These are phyloP conservation scores for Protomyces gravidus DNA, from an alignment of 1,139 yeast genomes.

Conservation along the genomic window DNA sequence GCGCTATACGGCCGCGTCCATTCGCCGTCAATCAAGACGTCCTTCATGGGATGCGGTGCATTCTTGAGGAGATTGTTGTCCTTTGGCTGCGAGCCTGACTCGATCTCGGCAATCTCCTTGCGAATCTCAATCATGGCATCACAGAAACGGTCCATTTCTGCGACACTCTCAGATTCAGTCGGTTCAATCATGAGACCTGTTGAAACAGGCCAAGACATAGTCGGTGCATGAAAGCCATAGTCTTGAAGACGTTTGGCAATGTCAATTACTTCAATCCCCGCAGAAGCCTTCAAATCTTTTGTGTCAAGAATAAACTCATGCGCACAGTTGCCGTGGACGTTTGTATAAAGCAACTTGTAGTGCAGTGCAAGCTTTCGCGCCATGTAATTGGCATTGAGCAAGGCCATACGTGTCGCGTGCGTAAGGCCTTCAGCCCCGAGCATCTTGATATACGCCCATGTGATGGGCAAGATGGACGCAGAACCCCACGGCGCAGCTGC, in stretches of 20 bases:
- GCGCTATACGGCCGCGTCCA: constrained; percentile 88
- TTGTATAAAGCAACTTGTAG: constrained; percentile 71
- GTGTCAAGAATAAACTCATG: constrained; percentile 93
- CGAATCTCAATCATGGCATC: constrained; percentile 82
- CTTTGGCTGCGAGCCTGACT: constrained; percentile 54
- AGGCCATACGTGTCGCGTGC: constrained; percentile 79
- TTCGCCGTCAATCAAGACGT: constrained; percentile 61
- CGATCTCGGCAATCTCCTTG: constrained; percentile 72
- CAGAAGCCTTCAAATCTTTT: constrained; percentile 66
- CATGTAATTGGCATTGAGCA: constrained; percentile 95
- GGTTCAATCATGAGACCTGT: constrained; percentile 98
- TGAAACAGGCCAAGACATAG: constrained; percentile 97
- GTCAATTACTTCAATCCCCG: constrained; percentile 90
- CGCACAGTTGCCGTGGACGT: constrained; percentile 74
- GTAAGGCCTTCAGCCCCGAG: constrained; percentile 71
- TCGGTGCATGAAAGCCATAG: constrained; percentile 98
- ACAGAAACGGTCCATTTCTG: constrained; percentile 83
- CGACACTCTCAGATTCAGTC: constrained; percentile 86
- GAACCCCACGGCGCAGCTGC: constrained; percentile 95
- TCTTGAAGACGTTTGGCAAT: constrained; percentile 95
- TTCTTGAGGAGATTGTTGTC: constrained; percentile 73
- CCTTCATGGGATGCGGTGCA: constrained; percentile 87
- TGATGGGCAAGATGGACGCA: constrained; percentile 86
- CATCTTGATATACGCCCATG: constrained; percentile 91
- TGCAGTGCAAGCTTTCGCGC: constrained; percentile 65